A percentile compares a stretch with the other conserved stretches of the same genome.
phyloP scores from a whole-genome alignment of 257 asterid species.

The Solanum paucissectum region DNA sequence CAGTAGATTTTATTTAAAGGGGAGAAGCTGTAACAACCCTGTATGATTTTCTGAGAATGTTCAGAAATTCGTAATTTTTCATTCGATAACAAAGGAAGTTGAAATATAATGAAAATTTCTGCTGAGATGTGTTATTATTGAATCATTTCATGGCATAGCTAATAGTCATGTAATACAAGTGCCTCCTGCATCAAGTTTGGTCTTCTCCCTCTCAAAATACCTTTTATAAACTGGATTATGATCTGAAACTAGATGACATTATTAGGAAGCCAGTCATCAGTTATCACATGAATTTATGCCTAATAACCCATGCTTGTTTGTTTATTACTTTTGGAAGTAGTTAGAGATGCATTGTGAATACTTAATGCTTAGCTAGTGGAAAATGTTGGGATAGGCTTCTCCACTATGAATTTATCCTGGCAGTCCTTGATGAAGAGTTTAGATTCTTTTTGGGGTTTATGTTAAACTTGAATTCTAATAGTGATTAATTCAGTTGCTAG shows the following conservation, averaged over 20 bases:
- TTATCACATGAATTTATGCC: background rate
- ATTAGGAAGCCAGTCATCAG: background rate
- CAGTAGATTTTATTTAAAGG: background rate
- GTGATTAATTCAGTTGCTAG: background rate
- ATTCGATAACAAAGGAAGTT: background rate
- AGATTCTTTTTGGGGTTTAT: background rate
- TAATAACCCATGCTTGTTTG: background rate
- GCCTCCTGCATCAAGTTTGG: background rate
- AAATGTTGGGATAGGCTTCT: background rate
- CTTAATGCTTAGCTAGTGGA: background rate
- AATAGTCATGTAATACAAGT: background rate
- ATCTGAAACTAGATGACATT: background rate
- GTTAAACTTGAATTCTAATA: background rate
- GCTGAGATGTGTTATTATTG: background rate
- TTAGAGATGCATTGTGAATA: background rate
- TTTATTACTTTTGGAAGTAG: background rate
- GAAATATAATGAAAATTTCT: background rate
- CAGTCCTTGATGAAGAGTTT: background rate
- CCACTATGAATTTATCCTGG: background rate
- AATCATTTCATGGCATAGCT: background rate
- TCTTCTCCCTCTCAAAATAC: background rate
- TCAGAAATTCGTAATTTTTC: background rate
- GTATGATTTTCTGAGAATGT: background rate
- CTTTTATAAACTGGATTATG: background rate
- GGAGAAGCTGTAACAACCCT: background rate